phyloP scores from a whole-genome alignment of 2,329 filamentous ascomycete species.

The Microdochium bolleyi region DNA sequence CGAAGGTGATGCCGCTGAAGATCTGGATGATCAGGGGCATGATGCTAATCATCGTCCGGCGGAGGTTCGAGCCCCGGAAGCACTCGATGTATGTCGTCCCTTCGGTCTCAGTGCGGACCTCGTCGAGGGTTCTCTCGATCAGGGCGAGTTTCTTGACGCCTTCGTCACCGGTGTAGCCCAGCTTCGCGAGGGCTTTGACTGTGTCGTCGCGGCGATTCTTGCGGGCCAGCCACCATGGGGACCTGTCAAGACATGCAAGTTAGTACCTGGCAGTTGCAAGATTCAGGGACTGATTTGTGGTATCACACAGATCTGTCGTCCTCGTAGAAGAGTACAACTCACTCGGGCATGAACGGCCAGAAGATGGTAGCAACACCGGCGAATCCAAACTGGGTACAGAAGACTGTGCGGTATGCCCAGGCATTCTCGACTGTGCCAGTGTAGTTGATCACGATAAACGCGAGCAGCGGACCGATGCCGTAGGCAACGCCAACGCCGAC shows the following conservation, averaged over 20 bases:
- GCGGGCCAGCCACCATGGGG: slow-evolving; percentile 40
- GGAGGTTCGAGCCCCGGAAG: slow-evolving; percentile 37
- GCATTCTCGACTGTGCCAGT: slow-evolving; percentile 28
- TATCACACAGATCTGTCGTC: no score
- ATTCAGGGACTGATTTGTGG: no score
- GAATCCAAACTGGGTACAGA: slow-evolving; percentile 43
- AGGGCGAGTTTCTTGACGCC: slow-evolving; percentile 40
- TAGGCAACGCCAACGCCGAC: slow-evolving; percentile 55
- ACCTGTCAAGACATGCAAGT: background rate
- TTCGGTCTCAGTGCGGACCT: slow-evolving; percentile 41
- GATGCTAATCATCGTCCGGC: slow-evolving; percentile 47
- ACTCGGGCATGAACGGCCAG: slow-evolving; percentile 38
- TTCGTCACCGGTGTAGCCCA: slow-evolving; percentile 39
- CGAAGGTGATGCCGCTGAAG: slow-evolving; percentile 49
- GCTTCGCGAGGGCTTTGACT: slow-evolving; percentile 24
- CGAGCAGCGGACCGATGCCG: slow-evolving; percentile 53
- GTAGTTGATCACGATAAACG: slow-evolving; percentile 35
- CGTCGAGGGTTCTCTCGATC: slow-evolving; percentile 49
- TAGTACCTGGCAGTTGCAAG: no score
- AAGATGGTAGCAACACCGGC: slow-evolving; percentile 33
- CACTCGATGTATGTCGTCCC: slow-evolving; percentile 43
- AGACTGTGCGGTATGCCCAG: slow-evolving; percentile 41
- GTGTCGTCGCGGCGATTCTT: slow-evolving; percentile 31
- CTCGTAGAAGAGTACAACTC: slow-evolving; percentile 9
- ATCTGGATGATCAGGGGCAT: slow-evolving; percentile 61